Conservation (phyloP, 1,284 basidiomycete species). For the Tetrapyrgos nigripes region DNA sequence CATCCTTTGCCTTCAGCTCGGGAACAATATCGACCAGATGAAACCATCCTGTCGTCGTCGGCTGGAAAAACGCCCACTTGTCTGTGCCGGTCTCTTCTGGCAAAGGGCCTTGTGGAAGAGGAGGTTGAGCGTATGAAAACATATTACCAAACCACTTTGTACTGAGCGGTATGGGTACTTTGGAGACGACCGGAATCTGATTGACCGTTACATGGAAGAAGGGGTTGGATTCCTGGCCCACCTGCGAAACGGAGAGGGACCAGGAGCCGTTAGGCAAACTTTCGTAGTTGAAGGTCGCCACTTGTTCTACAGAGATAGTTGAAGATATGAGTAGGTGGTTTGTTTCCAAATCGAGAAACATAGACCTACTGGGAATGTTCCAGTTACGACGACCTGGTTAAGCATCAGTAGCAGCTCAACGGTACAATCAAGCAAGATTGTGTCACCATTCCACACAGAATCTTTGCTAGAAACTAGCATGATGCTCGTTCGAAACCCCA, state of each 20-base stretch:
- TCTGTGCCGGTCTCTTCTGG: conserved; percentile 4
- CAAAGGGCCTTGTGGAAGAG: conserved; percentile 9
- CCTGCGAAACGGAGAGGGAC: conserved; percentile 11
- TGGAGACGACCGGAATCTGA: conserved; percentile 11
- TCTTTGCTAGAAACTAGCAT: conserved; percentile 6
- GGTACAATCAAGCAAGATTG: not conserved
- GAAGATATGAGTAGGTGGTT: not conserved
- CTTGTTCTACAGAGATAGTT: conserved; percentile 5
- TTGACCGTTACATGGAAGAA: conserved; percentile 15
- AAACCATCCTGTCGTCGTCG: conserved; percentile 1
- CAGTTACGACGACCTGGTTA: conserved; percentile 15
- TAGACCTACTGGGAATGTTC: conserved; percentile 18
- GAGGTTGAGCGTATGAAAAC: conserved; percentile 9
- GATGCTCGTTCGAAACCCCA: not conserved
- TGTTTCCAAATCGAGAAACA: not conserved
- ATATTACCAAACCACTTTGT: not conserved
- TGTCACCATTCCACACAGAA: not conserved
- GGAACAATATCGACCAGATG: not conserved
- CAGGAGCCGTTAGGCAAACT: conserved; percentile 4
- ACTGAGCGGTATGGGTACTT: conserved; percentile 2
- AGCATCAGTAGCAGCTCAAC: conserved; percentile 4
- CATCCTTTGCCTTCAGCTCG: conserved; percentile 6
- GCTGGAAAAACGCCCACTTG: not conserved
- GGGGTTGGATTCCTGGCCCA: not conserved
- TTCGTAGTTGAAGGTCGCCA: conserved; percentile 13